These are phyloP conservation scores for Leccinum incarnatum DNA, from an alignment of 768 basidiomycete species.

Conservation along the genomic window DNA sequence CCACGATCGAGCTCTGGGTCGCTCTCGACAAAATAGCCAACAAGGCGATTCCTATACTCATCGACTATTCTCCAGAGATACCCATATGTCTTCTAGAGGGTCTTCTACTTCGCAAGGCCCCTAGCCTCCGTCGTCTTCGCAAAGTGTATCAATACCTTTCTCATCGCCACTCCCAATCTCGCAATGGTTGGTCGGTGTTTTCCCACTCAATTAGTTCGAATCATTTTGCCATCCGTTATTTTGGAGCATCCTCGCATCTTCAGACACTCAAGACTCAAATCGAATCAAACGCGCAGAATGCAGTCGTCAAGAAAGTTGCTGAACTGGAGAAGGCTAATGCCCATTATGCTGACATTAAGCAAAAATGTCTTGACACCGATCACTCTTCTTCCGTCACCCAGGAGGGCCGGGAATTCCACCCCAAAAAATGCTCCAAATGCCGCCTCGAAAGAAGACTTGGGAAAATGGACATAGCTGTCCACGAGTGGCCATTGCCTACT, in stretches of 20 bases:
- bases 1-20: slow-evolving; percentile 34
- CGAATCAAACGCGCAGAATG: slow-evolving; percentile 21
- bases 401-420: slow-evolving; percentile 8
- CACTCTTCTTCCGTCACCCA: background rate
- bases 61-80: slow-evolving; percentile 34
- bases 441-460: slow-evolving; percentile 18
- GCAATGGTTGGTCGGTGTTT: slow-evolving; percentile 35
- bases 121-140: slow-evolving; percentile 28
- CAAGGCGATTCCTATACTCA: slow-evolving; percentile 24
- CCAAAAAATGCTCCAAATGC: slow-evolving; percentile 32
- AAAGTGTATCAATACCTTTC: slow-evolving; percentile 32
- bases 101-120: slow-evolving; percentile 28
- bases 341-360: slow-evolving; percentile 17
- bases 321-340: slow-evolving; percentile 31
- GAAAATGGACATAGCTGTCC: slow-evolving; percentile 32
- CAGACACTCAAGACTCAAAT: slow-evolving; percentile 31
- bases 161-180: slow-evolving; percentile 23
- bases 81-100: slow-evolving; percentile 18
- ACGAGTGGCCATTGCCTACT: slow-evolving; percentile 49
- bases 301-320: slow-evolving; percentile 23
- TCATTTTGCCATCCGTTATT: slow-evolving; percentile 39
- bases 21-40: slow-evolving; percentile 30
- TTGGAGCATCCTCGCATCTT: slow-evolving; percentile 22
- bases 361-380: slow-evolving; percentile 5
- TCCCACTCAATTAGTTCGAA: slow-evolving; percentile 10